Conservation (phyloP, 306 rosid species). For the Argentina anserina region DNA sequence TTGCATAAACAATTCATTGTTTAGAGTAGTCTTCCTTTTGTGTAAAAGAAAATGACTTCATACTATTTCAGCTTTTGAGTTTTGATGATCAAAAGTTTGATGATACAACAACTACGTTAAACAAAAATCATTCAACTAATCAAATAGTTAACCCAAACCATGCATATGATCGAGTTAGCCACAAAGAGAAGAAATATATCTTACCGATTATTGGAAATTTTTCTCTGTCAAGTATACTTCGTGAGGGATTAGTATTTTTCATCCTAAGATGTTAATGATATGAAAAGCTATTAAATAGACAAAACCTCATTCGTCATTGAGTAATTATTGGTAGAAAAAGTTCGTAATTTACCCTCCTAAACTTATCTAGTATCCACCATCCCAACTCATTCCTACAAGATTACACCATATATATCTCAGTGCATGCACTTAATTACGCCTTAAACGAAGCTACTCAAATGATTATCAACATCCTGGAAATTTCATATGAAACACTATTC, state of each 20-base stretch:
- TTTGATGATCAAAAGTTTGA: conserved; percentile 54
- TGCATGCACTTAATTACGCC: neutral
- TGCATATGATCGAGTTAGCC: conserved; percentile 9
- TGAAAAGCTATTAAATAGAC: neutral
- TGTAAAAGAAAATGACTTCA: conserved; percentile 33
- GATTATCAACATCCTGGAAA: neutral
- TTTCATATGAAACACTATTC: too few species aligned
- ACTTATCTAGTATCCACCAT: neutral
- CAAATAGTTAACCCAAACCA: conserved; percentile 16
- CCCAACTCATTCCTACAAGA: neutral
- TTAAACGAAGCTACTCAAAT: neutral
- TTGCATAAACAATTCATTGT: conserved; percentile 22
- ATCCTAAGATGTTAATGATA: neutral
- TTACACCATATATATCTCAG: neutral
- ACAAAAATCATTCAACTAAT: conserved; percentile 29
- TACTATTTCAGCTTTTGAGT: conserved; percentile 8
- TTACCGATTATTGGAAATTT: neutral
- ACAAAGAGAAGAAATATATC: neutral
- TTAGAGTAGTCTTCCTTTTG: conserved; percentile 30
- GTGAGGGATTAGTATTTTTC: neutral
- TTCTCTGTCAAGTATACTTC: neutral
- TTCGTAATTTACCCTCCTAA: neutral
- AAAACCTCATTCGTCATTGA: neutral
- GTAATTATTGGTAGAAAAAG: neutral
- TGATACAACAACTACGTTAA: conserved; percentile 34